These are phyloP conservation scores for Alternaria viburni DNA, from an alignment of 2,329 filamentous ascomycete species.

Conservation along the genomic window DNA sequence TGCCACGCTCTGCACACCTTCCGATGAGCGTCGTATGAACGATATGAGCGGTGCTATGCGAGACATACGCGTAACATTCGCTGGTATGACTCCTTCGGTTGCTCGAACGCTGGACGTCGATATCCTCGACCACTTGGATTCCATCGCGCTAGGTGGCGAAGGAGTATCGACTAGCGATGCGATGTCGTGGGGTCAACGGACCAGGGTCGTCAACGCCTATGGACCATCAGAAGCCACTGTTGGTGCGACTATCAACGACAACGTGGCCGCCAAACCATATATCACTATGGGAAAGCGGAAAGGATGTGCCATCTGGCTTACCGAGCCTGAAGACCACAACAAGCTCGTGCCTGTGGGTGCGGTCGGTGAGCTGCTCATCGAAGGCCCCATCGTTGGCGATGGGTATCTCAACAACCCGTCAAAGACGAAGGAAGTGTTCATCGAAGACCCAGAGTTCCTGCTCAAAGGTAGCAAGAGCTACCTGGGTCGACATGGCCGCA, in stretches of 20 bases:
- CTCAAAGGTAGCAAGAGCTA: slow-evolving; percentile 64
- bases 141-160: slow-evolving; percentile 51
- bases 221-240: slow-evolving; percentile 48
- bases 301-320: slow-evolving; percentile 49
- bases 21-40: slow-evolving; percentile 57
- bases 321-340: slow-evolving; percentile 49
- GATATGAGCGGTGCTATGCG: slow-evolving; percentile 53
- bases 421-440: slow-evolving; percentile 47
- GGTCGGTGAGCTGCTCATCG: slow-evolving; percentile 63
- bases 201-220: slow-evolving; percentile 45
- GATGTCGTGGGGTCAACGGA: slow-evolving; percentile 53
- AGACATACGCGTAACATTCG: slow-evolving; percentile 43
- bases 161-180: slow-evolving; percentile 43
- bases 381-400: slow-evolving; percentile 59
- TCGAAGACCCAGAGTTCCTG: slow-evolving; percentile 64
- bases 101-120: slow-evolving; percentile 47
- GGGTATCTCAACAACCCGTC: slow-evolving; percentile 46
- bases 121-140: slow-evolving; percentile 51
- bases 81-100: slow-evolving; percentile 47
- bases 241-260: slow-evolving; percentile 40
- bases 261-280: slow-evolving; percentile 38
- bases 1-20: slow-evolving; percentile 45
- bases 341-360: slow-evolving; percentile 48
- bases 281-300: slow-evolving; percentile 48
- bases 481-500: slow-evolving; percentile 57